These are phyloP conservation scores for Xylaria sp. DNA, from an alignment of 2,329 filamentous ascomycete species.

Conservation along the genomic window DNA sequence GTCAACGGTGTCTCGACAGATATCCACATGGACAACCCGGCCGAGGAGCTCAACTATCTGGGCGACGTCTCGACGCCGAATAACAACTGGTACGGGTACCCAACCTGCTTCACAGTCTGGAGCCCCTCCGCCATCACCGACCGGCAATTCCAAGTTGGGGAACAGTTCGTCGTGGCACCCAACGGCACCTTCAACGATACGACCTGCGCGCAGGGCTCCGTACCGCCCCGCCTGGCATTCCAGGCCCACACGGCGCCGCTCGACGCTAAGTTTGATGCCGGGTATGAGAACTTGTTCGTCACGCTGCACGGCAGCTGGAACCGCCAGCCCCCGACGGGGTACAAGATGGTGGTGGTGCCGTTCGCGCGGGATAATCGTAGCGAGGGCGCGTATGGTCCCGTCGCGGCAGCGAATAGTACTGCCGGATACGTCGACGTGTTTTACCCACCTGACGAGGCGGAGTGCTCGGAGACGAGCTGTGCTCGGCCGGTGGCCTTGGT, in stretches of 20 bases:
- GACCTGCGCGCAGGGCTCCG: constrained; percentile 26
- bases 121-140: constrained; percentile 44
- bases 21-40: constrained; percentile 63
- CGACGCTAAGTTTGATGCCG: constrained; percentile 63
- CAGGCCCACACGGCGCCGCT: constrained; percentile 65
- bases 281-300: constrained; percentile 59
- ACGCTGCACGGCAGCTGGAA: constrained; percentile 64
- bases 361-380: constrained; percentile 40
- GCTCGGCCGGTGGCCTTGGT: constrained; percentile 55
- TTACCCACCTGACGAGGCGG: constrained; percentile 47
- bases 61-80: constrained; percentile 57
- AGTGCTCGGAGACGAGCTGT: constrained; percentile 49
- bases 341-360: constrained; percentile 40
- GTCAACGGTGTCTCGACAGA: constrained; percentile 44
- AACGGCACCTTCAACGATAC: constrained; percentile 32
- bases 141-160: constrained; percentile 35
- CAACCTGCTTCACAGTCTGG: constrained; percentile 45
- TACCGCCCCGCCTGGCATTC: constrained; percentile 50
- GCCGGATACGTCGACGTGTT: constrained; percentile 52
- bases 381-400: constrained; percentile 33
- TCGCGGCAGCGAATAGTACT: constrained; percentile 38
- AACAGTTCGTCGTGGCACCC: constrained; percentile 38
- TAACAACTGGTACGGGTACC: constrained; percentile 62
- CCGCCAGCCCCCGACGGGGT: constrained; percentile 39
- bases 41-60: constrained; percentile 67